phyloP scores from a whole-genome alignment of 129 eudicot genomes.

The Oenanthe sinensis region DNA sequence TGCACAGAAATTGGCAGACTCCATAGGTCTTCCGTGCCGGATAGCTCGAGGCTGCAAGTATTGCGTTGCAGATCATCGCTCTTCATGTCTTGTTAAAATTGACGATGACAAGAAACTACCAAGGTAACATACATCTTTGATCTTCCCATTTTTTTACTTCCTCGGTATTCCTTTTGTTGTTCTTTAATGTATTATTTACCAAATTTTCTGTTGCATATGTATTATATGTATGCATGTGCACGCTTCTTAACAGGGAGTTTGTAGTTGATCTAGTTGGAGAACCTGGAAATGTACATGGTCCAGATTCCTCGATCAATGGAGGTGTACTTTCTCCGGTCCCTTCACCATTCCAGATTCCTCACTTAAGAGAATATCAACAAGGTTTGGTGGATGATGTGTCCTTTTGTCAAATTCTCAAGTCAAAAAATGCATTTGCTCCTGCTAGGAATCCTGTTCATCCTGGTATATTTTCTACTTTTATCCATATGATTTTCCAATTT shows the following conservation, averaged over 20 bases:
- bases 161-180: background rate
- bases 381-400: slow-evolving; percentile 34
- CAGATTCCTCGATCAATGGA: slow-evolving; percentile 83
- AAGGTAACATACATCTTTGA: slow-evolving; percentile 29
- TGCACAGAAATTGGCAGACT: slow-evolving; percentile 80
- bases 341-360: slow-evolving; percentile 81
- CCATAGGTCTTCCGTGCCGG: slow-evolving; percentile 89
- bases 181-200: background rate
- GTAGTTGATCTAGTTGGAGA: slow-evolving; percentile 84
- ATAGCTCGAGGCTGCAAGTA: slow-evolving; percentile 95
- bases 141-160: background rate
- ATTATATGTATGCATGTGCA: background rate
- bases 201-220: background rate
- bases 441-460: slow-evolving; percentile 16
- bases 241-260: slow-evolving; percentile 60
- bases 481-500: background rate
- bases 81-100: slow-evolving; percentile 77
- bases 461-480: slow-evolving; percentile 21
- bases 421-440: slow-evolving; percentile 17
- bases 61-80: slow-evolving; percentile 69
- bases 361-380: slow-evolving; percentile 53
- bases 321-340: slow-evolving; percentile 52
- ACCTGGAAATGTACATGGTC: slow-evolving; percentile 67
- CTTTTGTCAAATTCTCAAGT: slow-evolving; percentile 28
- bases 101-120: slow-evolving; percentile 49